phyloP scores from a whole-genome alignment of 2,329 filamentous ascomycete genomes.

The Erysiphe neolycopersici region DNA sequence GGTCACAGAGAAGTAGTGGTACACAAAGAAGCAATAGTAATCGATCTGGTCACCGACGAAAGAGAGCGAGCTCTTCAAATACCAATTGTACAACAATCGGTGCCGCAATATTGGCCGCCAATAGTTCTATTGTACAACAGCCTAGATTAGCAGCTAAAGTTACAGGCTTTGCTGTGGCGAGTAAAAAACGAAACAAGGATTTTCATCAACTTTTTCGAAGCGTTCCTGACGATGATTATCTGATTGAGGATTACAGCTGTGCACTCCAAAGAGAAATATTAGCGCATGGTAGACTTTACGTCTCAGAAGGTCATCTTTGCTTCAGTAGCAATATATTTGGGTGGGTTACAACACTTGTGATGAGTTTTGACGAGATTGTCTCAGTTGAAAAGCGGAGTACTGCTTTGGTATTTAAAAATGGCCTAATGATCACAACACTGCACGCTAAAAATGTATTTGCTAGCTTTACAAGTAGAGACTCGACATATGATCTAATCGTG shows the following conservation, averaged over 20 bases:
- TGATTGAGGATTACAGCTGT: slow-evolving; percentile 97
- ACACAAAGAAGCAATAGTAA: slow-evolving; percentile 51
- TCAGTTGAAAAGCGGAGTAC: too few species aligned
- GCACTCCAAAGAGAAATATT: slow-evolving; percentile 88
- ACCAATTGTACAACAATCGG: slow-evolving; percentile 28
- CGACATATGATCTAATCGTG: slow-evolving; percentile 88
- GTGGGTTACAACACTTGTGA: too few species aligned
- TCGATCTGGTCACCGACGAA: slow-evolving; percentile 31
- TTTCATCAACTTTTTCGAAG: slow-evolving; percentile 88
- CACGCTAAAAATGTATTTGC: slow-evolving; percentile 92
- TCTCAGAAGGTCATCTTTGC: too few species aligned
- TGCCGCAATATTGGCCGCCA: slow-evolving; percentile 43
- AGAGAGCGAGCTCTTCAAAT: slow-evolving; percentile 58
- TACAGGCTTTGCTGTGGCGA: slow-evolving; percentile 87
- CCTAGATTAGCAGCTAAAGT: slow-evolving; percentile 39
- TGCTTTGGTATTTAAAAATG: too few species aligned
- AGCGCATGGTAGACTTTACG: too few species aligned
- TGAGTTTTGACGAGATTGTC: too few species aligned
- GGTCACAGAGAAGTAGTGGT: slow-evolving; percentile 23
- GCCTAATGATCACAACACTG: slow-evolving; percentile 83
- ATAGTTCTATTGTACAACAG: slow-evolving; percentile 40
- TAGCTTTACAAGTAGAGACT: slow-evolving; percentile 79
- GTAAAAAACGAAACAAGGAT: slow-evolving; percentile 84
- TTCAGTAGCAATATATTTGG: too few species aligned
- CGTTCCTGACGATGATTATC: slow-evolving; percentile 89